These are phyloP conservation scores for Taxawa tesnikishii DNA, from an alignment of 2,329 filamentous ascomycete genomes.

Conservation along the genomic window DNA sequence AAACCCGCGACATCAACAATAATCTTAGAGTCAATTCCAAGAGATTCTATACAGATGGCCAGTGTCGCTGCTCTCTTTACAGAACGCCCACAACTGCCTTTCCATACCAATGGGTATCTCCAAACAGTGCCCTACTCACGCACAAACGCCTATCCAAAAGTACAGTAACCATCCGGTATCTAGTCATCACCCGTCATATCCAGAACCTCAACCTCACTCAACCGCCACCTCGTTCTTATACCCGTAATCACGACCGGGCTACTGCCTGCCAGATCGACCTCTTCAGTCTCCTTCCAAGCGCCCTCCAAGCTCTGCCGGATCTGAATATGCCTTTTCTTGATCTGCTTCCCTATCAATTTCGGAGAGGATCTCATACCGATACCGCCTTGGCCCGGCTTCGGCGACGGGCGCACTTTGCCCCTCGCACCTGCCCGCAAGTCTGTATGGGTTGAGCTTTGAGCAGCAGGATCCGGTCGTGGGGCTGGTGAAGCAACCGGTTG, in stretches of 20 bases:
- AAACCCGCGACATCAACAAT: too few relatives aligned
- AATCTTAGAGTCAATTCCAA: too few relatives aligned
- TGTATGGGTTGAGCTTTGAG: not conserved
- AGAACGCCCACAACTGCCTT: too few relatives aligned
- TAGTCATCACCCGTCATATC: constrained; percentile 19
- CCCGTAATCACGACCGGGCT: constrained; percentile 1
- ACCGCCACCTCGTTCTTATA: constrained; percentile 14
- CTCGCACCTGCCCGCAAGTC: not conserved
- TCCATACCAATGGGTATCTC: too few relatives aligned
- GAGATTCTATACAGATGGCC: too few relatives aligned
- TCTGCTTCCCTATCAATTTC: constrained; percentile 3
- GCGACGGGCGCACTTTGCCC: not conserved
- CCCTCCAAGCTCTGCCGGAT: constrained; percentile 20
- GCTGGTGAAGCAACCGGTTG: not conserved
- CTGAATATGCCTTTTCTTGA: constrained; percentile 15
- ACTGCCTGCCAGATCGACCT: constrained; percentile 10
- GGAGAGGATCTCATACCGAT: too few relatives aligned
- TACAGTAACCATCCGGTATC: too few relatives aligned
- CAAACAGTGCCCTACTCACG: too few relatives aligned
- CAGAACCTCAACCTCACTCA: constrained; percentile 22
- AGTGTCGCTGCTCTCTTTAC: too few relatives aligned
- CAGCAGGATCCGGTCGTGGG: not conserved
- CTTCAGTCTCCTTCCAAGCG: constrained; percentile 19
- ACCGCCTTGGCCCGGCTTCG: not conserved
- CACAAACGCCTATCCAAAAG: too few relatives aligned